Percentiles rank a stretch among this genome's conserved stretches.
These are phyloP conservation scores for Globisporangium heterothallicum DNA, from an alignment of 352 stramenopile species.

Conservation along the genomic window DNA sequence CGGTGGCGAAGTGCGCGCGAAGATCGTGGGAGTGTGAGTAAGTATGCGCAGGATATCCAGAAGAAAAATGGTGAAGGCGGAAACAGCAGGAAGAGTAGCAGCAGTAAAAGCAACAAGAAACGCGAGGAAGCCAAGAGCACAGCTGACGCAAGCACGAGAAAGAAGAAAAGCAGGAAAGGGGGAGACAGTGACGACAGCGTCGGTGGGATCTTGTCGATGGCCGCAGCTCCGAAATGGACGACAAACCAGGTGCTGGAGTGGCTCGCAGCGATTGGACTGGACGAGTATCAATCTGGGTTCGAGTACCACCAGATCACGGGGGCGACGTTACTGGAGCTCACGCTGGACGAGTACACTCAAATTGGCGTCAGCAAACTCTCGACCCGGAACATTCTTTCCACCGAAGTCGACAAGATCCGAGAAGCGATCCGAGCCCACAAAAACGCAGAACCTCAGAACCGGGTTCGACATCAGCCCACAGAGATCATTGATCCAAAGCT, in stretches of 20 bases:
- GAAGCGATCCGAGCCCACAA: conserved; percentile 15
- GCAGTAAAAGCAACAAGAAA: not conserved
- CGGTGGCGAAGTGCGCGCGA: conserved; percentile 74
- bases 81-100: not conserved
- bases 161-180: conserved; percentile 11
- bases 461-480: not conserved
- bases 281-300: conserved; percentile 62
- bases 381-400: conserved; percentile 49
- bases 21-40: conserved; percentile 61
- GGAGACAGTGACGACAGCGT: not conserved
- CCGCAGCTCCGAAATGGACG: conserved; percentile 45
- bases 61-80: conserved; percentile 17
- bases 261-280: conserved; percentile 45
- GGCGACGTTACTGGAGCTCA: conserved; percentile 33
- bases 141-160: conserved; percentile 9
- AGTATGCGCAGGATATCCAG: conserved; percentile 65
- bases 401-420: conserved; percentile 47
- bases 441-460: conserved; percentile 2
- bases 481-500: conserved; percentile 68
- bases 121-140: not conserved
- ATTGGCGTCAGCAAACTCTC: conserved; percentile 57
- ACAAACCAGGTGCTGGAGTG: conserved; percentile 58
- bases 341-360: conserved; percentile 34
- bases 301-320: conserved; percentile 80
- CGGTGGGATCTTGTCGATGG: conserved; percentile 25